These are phyloP conservation scores for Talaromyces proteolyticus DNA, from an alignment of 495 filamentous ascomycete genomes.

Conservation along the genomic window DNA sequence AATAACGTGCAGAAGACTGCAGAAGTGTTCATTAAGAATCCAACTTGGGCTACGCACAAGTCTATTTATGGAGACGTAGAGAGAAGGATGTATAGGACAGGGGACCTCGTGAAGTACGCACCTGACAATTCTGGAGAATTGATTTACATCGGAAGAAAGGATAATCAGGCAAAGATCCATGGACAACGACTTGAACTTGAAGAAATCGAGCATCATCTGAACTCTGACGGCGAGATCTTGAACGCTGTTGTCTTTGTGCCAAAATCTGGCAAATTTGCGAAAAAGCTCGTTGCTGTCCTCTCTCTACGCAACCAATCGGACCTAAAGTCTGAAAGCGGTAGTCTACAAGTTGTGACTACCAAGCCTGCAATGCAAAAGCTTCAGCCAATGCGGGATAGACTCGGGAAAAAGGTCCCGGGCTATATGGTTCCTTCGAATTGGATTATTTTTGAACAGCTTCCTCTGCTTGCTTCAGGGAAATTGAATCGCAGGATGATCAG, in stretches of 20 bases:
- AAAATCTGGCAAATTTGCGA: conserved; percentile 31
- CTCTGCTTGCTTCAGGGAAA: conserved; percentile 36
- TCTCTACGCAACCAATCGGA: conserved; percentile 19
- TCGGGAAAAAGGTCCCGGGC: conserved; percentile 20
- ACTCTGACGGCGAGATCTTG: conserved; percentile 22
- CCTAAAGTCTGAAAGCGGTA: conserved; percentile 12
- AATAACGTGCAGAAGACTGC: conserved; percentile 33
- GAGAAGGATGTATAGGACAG: conserved; percentile 47
- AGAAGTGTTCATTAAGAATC: conserved; percentile 38
- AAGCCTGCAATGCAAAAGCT: conserved; percentile 19
- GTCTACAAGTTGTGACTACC: conserved; percentile 19
- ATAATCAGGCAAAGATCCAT: conserved; percentile 48
- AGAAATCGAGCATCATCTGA: conserved; percentile 31
- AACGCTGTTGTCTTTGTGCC: conserved; percentile 38
- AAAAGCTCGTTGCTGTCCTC: conserved; percentile 33
- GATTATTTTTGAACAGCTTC: conserved; percentile 29
- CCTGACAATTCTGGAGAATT: conserved; percentile 36
- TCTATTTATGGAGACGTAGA: conserved; percentile 6
- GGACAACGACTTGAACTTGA: conserved; percentile 35
- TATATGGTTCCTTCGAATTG: conserved; percentile 43
- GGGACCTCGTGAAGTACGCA: conserved; percentile 46
- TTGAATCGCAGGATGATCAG: conserved; percentile 24
- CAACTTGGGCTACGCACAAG: conserved; percentile 27
- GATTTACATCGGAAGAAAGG: conserved; percentile 46
- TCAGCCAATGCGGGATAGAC: conserved; percentile 22